Base-by-base conservation (phyloP, 768 basidiomycete species). In the Termitomyces titanicus region DNA sequence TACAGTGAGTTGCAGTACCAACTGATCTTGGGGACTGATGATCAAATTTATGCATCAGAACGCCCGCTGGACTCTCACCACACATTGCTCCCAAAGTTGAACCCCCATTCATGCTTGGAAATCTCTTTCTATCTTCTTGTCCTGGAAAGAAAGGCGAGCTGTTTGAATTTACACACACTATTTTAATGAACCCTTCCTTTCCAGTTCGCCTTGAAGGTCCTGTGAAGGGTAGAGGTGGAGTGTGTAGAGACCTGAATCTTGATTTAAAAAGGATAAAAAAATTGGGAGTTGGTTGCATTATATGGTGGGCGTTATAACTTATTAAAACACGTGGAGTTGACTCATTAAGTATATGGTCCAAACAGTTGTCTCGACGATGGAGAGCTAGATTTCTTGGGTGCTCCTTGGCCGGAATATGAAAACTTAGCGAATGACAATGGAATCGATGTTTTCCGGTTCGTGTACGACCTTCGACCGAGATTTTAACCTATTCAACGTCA, bases 81-180 rank as follows among this genome's bases (percentile, higher is more conserved):
- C 27, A 40, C 13, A 24, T 34, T 24, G 17, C 38, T 51, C 42
- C 52, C 47, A 48, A 51, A 40, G 24, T 39, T 17, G 42, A 49
- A 31, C 57, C 56, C 2, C 49, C 57, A 53, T 70, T 72, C 27
- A 64, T 64, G 12, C 70, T 96, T 9, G 95, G 95, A n/a, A 98
- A 98, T 68, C 72, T 98, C 20, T 79, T 88, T 48, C 70, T 98
- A 31, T 93, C 90, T 6, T 94, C 91, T 6, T 98, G 96, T 73
- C 95, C 95, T 2, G 95, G 95, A 4, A 98, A 98, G 71, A 94
- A 97, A 79, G 86, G 88, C 86, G 29, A 10, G 69, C 18, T 43
- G 20, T 24, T 33, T 45, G 22, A 34, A 38, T 43, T 12, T n/a
- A 60, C 43, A 17, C 35, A 39, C 22, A 33, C 25, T 47, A 47